phyloP scores from a whole-genome alignment of 2,329 filamentous ascomycete species.

The Triangularia setosa region DNA sequence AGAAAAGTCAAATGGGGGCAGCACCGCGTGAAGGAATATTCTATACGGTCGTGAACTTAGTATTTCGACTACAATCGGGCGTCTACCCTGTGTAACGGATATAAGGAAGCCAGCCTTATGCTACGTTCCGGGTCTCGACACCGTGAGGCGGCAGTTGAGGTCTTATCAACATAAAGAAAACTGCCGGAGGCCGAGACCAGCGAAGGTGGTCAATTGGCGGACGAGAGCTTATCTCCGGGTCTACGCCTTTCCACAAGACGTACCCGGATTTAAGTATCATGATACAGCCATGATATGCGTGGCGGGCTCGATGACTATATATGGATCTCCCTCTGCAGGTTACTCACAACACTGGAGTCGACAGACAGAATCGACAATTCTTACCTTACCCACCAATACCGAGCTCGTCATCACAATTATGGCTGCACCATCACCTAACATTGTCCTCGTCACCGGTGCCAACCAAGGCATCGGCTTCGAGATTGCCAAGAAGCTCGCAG shows the following conservation, averaged over 20 bases:
- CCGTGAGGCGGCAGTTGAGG: not conserved
- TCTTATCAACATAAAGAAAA: not conserved
- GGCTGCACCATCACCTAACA: conserved; percentile 14
- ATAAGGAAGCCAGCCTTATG: not conserved
- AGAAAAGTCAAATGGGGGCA: not conserved
- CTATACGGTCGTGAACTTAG: not conserved
- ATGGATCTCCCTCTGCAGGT: not conserved
- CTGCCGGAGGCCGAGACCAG: not conserved
- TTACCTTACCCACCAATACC: not conserved
- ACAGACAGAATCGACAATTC: not conserved
- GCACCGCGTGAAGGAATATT: not conserved
- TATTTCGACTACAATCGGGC: not conserved
- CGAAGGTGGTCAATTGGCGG: not conserved
- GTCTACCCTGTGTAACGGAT: not conserved
- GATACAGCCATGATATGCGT: not conserved
- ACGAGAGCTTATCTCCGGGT: not conserved
- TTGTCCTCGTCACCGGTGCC: conserved; percentile 38
- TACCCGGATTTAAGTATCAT: not conserved
- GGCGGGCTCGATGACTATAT: not conserved
- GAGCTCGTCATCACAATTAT: not conserved
- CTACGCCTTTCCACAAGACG: not conserved
- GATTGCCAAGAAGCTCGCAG: conserved; percentile 36
- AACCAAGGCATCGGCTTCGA: conserved; percentile 43
- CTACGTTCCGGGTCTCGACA: not conserved
- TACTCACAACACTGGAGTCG: not conserved